Evolutionary conservation across 2,329 filamentous ascomycete genomes (phyloP).

Genomic region (Neodidymelliopsis sp.): DNA sequence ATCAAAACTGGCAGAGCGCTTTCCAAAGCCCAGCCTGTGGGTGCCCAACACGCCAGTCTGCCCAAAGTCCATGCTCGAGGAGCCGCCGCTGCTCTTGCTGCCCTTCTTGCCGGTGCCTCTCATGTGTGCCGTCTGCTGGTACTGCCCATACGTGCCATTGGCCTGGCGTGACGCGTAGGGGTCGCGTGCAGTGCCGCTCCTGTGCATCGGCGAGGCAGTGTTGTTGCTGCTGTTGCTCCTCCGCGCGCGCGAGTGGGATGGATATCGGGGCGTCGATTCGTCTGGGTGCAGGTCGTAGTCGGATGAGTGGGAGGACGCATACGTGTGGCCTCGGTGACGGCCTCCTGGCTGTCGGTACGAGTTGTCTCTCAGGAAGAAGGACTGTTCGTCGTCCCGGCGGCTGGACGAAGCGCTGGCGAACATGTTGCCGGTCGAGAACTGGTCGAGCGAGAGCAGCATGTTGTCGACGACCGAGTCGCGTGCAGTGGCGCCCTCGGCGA

Average conservation of each 20-base stretch:
- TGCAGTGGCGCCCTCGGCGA: constrained; percentile 71
- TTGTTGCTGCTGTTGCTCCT: constrained; percentile 84
- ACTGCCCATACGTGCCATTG: constrained; percentile 37
- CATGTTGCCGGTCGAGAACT: constrained; percentile 51
- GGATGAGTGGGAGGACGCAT: constrained; percentile 66
- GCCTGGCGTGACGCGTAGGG: constrained; percentile 30
- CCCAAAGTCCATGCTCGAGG: constrained; percentile 71
- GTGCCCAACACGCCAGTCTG: constrained; percentile 65
- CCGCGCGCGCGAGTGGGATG: constrained; percentile 60
- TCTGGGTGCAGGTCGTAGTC: constrained; percentile 58
- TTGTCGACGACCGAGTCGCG: constrained; percentile 94
- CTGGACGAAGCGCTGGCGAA: constrained; percentile 22
- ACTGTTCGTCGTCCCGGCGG: constrained; percentile 38
- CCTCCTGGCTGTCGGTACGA: constrained; percentile 41
- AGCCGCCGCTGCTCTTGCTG: constrained; percentile 76
- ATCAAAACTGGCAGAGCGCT: constrained; percentile 80
- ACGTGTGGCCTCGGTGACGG: constrained; percentile 65
- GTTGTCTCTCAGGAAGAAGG: constrained; percentile 47
- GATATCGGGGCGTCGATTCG: constrained; percentile 51
- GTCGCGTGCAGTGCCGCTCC: constrained; percentile 48
- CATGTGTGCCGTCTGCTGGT: constrained; percentile 40
- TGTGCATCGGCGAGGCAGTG: constrained; percentile 52
- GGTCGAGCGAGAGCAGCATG: constrained; percentile 92
- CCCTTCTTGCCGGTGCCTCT: constrained; percentile 63
- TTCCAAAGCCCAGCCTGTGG: constrained; percentile 63